Base-by-base conservation (phyloP, 192 early-diverging fungal genomes). In the Chytriomyces hyalinus region DNA sequence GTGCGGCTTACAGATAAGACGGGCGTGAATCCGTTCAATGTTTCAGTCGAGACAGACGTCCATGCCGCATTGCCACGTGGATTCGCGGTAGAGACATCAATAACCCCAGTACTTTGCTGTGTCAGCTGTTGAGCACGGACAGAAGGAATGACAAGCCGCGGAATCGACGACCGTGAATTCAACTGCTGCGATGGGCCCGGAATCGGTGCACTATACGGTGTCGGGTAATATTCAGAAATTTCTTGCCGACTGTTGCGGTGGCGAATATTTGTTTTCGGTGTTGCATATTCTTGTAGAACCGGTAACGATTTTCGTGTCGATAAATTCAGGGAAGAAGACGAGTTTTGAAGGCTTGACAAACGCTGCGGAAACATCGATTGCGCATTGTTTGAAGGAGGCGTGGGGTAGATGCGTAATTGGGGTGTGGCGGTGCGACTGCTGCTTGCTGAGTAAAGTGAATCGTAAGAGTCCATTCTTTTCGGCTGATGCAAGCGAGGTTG, bases 321-420 rank as follows among this genome's bases (percentile, higher is more conserved):
- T 1, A 57, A 20, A 20, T 13, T 20, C 53, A 73, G 61, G 8
- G 71, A 73, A 49, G 59, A 60, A 6, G 45, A 43, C 17, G 71
- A 57, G 15, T 13, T 17, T 15, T 26, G 71, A 63, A 61, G 48
- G 15, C 17, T 20, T n/a, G 71, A 73, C 7, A 60, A 44, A n/a
- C 71, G 71, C 15, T 53, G 45, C n/a, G 45, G 71, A 49, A 73
- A 62, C 9, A 73, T 1, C 45, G 71, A 1, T 36, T 36, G 68
- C 20, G 49, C 20, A 57, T 57, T 57, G 53, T 57, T 70, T 47
- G 17, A 70, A 13, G 68, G 47, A 8, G 68, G 50, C 4, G 68
- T 53, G 5, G 68, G 13, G 46, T 9, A 67, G 36, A 36, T 36
- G 36, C 36, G 36, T 36, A 36, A 36, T 36, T 36, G 36, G 36